A percentile compares a stretch with the other conserved stretches of the same genome.
Conservation (phyloP, 2,329 filamentous ascomycete species). For the Aspergillus sp. region DNA sequence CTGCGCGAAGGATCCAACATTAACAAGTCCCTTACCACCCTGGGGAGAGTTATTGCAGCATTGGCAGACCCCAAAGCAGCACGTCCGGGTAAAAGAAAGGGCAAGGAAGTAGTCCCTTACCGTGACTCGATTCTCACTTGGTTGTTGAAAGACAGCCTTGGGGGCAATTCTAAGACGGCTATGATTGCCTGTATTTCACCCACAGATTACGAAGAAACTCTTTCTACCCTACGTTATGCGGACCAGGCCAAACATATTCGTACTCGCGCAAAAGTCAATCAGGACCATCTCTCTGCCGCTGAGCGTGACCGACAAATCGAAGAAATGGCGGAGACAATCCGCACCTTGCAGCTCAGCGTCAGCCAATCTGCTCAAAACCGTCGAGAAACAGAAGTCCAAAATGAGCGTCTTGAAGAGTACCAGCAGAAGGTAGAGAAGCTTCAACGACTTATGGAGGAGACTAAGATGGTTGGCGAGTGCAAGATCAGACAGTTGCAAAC, state of each 20-base stretch:
- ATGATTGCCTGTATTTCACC: slow-evolving; percentile 99
- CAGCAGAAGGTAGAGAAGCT: slow-evolving; percentile 85
- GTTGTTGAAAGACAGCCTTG: slow-evolving; percentile 92
- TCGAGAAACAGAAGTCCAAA: slow-evolving; percentile 69
- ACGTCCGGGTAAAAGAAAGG: slow-evolving; percentile 55
- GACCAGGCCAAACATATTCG: slow-evolving; percentile 98
- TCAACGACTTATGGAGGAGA: slow-evolving; percentile 96
- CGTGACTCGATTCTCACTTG: slow-evolving; percentile 81
- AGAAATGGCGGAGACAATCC: slow-evolving; percentile 95
- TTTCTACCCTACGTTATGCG: slow-evolving; percentile 93
- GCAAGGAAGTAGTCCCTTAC: slow-evolving; percentile 80
- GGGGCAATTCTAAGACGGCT: slow-evolving; percentile 95
- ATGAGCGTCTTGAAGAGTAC: slow-evolving; percentile 89
- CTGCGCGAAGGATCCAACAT: slow-evolving; percentile 96
- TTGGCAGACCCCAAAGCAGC: slow-evolving; percentile 72
- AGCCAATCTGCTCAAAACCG: slow-evolving; percentile 68
- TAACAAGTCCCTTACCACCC: slow-evolving; percentile 96
- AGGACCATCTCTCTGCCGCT: slow-evolving; percentile 87
- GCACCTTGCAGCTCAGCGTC: slow-evolving; percentile 73
- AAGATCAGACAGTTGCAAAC: slow-evolving; percentile 89
- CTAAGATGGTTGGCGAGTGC: slow-evolving; percentile 82
- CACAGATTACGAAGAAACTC: slow-evolving; percentile 93
- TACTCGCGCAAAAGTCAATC: slow-evolving; percentile 90
- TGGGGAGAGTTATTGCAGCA: slow-evolving; percentile 93
- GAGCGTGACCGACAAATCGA: slow-evolving; percentile 92